Evolutionary conservation across 805 yeast genomes (phyloP).

Genomic region (Komagataella pseudopastoris): DNA sequence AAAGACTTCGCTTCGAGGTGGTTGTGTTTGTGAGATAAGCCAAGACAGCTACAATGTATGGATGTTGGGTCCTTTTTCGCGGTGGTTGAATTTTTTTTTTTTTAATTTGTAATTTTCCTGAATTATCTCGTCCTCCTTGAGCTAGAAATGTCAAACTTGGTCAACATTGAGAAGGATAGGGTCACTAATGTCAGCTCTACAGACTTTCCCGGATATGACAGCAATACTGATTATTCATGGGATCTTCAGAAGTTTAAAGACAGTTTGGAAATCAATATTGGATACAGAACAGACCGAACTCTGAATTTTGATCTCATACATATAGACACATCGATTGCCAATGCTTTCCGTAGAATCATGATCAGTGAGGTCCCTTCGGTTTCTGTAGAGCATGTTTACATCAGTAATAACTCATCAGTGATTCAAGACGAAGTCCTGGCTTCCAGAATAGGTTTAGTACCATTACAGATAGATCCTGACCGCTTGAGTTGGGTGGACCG

Average conservation of each 20-base stretch:
- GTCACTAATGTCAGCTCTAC: slow-evolving; percentile 82
- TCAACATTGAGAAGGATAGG: slow-evolving; percentile 81
- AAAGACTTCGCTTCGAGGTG: background rate
- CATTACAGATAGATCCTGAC: slow-evolving; percentile 87
- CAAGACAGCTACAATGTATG: background rate
- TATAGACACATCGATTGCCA: slow-evolving; percentile 85
- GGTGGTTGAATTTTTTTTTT: background rate
- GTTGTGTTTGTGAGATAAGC: background rate
- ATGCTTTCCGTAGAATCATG: slow-evolving; percentile 96
- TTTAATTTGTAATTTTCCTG: slow-evolving; percentile 2
- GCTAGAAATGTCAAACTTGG: slow-evolving; percentile 35
- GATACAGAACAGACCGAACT: slow-evolving; percentile 48
- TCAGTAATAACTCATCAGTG: slow-evolving; percentile 90
- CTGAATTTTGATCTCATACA: slow-evolving; percentile 82
- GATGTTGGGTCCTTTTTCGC: background rate
- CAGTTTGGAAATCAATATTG: slow-evolving; percentile 50
- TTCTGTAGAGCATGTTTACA: slow-evolving; percentile 84
- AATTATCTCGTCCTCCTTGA: background rate
- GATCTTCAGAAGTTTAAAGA: slow-evolving; percentile 67
- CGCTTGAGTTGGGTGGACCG: slow-evolving; percentile 70
- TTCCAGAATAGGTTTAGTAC: slow-evolving; percentile 87
- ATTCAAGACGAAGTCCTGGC: slow-evolving; percentile 96
- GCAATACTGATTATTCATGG: slow-evolving; percentile 63
- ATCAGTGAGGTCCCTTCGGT: slow-evolving; percentile 92
- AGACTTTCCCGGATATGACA: slow-evolving; percentile 80